Evolutionary conservation across 495 filamentous ascomycete genomes (phyloP).

Genomic region (Penicillium daleae): DNA sequence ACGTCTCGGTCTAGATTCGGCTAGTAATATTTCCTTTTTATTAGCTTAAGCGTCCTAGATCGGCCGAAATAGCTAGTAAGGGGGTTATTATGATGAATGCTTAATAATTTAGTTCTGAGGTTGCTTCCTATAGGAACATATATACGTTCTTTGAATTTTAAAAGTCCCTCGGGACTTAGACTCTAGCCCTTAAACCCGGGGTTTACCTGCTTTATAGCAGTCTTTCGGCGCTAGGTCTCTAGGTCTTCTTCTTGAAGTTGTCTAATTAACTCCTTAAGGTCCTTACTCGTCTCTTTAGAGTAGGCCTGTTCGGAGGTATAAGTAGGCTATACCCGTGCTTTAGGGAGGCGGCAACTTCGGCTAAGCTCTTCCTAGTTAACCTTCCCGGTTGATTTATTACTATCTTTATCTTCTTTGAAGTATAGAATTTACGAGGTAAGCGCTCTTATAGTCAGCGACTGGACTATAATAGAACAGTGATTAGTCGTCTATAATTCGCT

Average conservation of each 20-base stretch:
- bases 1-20: neutral
- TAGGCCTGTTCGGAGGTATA: neutral
- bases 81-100: neutral
- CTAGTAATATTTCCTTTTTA: neutral
- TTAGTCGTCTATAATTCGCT: too few relatives aligned
- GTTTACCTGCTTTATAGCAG: neutral
- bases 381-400: too few relatives aligned
- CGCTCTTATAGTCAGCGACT: neutral
- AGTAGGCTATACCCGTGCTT: too few relatives aligned
- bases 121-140: neutral
- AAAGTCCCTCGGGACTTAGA: neutral
- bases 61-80: neutral
- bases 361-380: too few relatives aligned
- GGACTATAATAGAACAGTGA: too few relatives aligned
- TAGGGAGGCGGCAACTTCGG: too few relatives aligned
- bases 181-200: neutral
- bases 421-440: neutral
- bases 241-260: neutral
- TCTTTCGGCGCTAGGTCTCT: neutral
- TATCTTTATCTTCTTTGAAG: too few relatives aligned
- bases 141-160: neutral
- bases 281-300: neutral
- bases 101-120: neutral
- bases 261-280: neutral
- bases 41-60: neutral